Conservation (phyloP, 139 green algal species). For the Zygnema cylindricum region DNA sequence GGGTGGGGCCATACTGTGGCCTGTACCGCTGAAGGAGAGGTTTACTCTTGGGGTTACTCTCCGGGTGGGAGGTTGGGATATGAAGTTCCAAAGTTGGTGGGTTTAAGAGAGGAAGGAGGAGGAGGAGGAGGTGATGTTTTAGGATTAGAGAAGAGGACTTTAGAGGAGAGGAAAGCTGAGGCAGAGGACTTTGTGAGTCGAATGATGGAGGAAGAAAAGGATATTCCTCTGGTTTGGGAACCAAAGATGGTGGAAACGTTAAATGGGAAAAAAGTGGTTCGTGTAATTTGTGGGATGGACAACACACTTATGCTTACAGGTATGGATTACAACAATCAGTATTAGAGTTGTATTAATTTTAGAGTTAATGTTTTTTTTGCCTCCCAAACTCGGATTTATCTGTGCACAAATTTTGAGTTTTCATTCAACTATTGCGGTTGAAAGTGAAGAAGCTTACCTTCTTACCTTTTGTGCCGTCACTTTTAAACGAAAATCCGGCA, state of each 20-base stretch:
- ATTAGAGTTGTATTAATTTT: no score
- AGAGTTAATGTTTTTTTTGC: no score
- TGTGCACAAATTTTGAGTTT: no score
- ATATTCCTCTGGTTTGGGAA: constrained; percentile 29
- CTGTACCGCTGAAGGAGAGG: constrained; percentile 31
- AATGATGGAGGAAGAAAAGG: constrained; percentile 37
- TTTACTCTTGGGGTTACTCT: constrained; percentile 49
- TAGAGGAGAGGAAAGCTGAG: neutral
- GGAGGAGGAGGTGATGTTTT: neutral
- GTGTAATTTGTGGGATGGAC: constrained; percentile 42
- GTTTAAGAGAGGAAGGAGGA: constrained; percentile 6
- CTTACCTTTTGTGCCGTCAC: no score
- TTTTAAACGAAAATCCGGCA: no score
- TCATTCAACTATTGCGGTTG: no score
- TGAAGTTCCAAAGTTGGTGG: constrained; percentile 28
- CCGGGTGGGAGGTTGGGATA: constrained; percentile 36
- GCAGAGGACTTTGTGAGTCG: constrained; percentile 5
- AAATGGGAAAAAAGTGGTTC: neutral
- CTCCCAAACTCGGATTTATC: no score
- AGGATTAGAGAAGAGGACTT: constrained; percentile 7
- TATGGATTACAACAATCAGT: no score
- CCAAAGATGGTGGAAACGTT: constrained; percentile 22
- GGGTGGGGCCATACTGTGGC: constrained; percentile 53
- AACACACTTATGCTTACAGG: constrained; percentile 43
- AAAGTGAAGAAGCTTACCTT: no score